A percentile compares a stretch with the other conserved stretches of the same genome.
These are phyloP conservation scores for Phaeosphaeriaceae sp. DNA, from an alignment of 2,329 filamentous ascomycete species.

Conservation along the genomic window DNA sequence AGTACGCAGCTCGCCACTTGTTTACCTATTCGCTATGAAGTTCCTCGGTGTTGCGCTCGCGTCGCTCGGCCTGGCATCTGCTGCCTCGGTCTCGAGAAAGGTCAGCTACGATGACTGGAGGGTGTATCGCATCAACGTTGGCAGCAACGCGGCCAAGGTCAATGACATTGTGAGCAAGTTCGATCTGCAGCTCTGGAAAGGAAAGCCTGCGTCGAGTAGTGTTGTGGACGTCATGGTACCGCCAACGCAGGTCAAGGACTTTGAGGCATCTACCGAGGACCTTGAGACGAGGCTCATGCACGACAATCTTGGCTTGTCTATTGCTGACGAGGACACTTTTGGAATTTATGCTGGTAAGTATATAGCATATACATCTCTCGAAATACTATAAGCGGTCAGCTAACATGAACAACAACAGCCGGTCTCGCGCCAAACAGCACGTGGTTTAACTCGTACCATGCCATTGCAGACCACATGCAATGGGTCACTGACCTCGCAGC, in stretches of 20 bases:
- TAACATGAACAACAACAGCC: conserved; percentile 28
- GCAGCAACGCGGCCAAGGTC: conserved; percentile 34
- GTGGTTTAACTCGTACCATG: conserved; percentile 48
- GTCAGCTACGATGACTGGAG: conserved; percentile 47
- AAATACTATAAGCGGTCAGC: conserved; percentile 14
- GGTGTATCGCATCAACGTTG: conserved; percentile 46
- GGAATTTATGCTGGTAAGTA: conserved; percentile 41
- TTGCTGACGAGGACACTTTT: conserved; percentile 39
- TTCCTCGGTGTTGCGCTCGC: conserved; percentile 37
- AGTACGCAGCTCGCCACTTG: conserved; percentile 5
- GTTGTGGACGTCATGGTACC: conserved; percentile 47
- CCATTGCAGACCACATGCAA: conserved; percentile 43
- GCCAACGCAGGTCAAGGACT: conserved; percentile 37
- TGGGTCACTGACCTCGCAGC: conserved; percentile 45
- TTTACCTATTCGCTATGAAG: conserved; percentile 36
- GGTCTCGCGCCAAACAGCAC: conserved; percentile 36
- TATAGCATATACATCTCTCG: neutral
- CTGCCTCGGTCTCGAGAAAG: conserved; percentile 37
- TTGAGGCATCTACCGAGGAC: conserved; percentile 32
- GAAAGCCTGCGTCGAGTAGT: conserved; percentile 39
- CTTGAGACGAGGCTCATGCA: conserved; percentile 45
- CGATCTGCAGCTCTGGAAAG: conserved; percentile 43
- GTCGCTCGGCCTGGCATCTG: conserved; percentile 40
- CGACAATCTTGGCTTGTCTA: conserved; percentile 46
- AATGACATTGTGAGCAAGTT: conserved; percentile 39